These are phyloP conservation scores for Lentinula sp. DNA, from an alignment of 768 basidiomycete genomes.

Conservation along the genomic window DNA sequence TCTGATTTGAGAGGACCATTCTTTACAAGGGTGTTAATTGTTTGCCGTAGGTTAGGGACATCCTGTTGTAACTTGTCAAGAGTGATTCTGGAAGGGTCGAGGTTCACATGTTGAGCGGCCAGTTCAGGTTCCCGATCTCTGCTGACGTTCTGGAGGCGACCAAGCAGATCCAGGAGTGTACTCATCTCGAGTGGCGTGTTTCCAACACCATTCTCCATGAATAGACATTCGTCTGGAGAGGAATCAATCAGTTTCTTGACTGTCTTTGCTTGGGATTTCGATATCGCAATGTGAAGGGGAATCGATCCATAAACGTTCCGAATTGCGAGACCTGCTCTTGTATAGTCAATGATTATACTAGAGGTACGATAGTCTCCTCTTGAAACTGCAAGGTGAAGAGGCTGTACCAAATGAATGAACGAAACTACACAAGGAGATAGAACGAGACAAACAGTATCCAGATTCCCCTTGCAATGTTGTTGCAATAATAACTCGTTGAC, in stretches of 20 bases:
- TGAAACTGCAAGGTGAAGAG: slow-evolving; percentile 49
- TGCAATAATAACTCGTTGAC: slow-evolving; percentile 34
- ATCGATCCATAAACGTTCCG: slow-evolving; percentile 46
- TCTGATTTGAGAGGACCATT: slow-evolving; percentile 18
- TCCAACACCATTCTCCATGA: slow-evolving; percentile 46
- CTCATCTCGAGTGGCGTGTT: slow-evolving; percentile 35
- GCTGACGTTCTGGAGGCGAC: slow-evolving; percentile 8
- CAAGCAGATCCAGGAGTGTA: slow-evolving; percentile 19
- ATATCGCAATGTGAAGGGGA: slow-evolving; percentile 44
- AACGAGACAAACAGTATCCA: slow-evolving; percentile 37
- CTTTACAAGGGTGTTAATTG: slow-evolving; percentile 16
- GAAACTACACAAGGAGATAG: neutral
- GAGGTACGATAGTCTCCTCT: slow-evolving; percentile 20
- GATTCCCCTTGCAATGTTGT: slow-evolving; percentile 37
- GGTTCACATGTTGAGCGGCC: neutral
- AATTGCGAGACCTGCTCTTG: slow-evolving; percentile 26
- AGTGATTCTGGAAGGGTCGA: slow-evolving; percentile 11
- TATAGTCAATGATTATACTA: slow-evolving; percentile 31
- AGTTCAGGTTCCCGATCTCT: neutral
- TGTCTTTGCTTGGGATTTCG: slow-evolving; percentile 25
- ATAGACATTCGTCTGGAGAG: slow-evolving; percentile 31
- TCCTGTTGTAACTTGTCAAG: slow-evolving; percentile 14
- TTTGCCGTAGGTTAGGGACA: slow-evolving; percentile 18
- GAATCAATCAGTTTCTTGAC: slow-evolving; percentile 30
- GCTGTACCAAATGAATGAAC: slow-evolving; percentile 26